Percentiles rank a stretch among this genome's conserved stretches.
These are phyloP conservation scores for Lumnitzera littorea DNA, from an alignment of 345 rosid species.

Conservation along the genomic window DNA sequence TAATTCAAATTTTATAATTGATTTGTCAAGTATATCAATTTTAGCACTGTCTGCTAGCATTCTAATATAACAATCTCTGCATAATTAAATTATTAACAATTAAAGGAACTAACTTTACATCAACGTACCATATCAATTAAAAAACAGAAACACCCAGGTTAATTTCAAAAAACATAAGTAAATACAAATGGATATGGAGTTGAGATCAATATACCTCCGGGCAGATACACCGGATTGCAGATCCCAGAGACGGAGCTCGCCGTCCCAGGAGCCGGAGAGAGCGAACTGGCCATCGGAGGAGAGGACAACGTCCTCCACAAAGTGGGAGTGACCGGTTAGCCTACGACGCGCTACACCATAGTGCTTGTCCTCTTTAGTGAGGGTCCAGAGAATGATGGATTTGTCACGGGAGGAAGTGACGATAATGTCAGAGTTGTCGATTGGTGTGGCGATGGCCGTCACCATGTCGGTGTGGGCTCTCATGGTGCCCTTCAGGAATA, in stretches of 20 bases:
- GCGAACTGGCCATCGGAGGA: conserved; percentile 97
- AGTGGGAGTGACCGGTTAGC: conserved; percentile 91
- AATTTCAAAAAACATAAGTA: neutral
- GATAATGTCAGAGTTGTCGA: conserved; percentile 83
- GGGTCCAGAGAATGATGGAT: conserved; percentile 80
- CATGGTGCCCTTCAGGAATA: conserved; percentile 77
- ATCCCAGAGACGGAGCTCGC: conserved; percentile 99
- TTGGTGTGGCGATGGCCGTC: conserved; percentile 86
- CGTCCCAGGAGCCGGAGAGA: conserved; percentile 95
- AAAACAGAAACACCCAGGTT: neutral
- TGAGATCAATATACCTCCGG: conserved; percentile 31
- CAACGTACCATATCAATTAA: neutral
- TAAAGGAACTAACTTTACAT: neutral
- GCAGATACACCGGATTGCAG: conserved; percentile 64
- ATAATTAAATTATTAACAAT: too few relatives aligned
- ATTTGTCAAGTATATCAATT: too few relatives aligned
- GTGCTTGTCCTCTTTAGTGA: conserved; percentile 73
- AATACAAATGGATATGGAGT: neutral
- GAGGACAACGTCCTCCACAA: conserved; percentile 87
- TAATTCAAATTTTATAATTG: too few relatives aligned
- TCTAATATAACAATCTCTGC: too few relatives aligned
- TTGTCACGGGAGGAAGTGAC: conserved; percentile 93
- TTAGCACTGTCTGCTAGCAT: too few relatives aligned
- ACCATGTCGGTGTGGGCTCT: conserved; percentile 92
- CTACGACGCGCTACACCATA: conserved; percentile 82